phyloP scores from a whole-genome alignment of 331 rosid genomes.

The Spiraea crenata region DNA sequence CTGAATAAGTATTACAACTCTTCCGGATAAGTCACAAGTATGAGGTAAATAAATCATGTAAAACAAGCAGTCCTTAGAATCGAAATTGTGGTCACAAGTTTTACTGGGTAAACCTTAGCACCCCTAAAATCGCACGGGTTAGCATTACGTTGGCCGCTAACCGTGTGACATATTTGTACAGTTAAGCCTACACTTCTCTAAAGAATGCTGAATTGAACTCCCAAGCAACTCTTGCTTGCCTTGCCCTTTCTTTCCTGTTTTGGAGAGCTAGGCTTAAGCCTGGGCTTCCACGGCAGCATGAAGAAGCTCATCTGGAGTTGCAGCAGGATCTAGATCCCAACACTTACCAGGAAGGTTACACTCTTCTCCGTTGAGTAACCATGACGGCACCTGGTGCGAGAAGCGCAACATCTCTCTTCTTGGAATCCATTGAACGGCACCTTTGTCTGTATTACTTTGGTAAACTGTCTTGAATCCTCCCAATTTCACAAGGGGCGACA shows the following conservation, averaged over 20 bases:
- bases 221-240: constrained; percentile 33
- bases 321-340: constrained; percentile 99
- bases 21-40: constrained; percentile 20
- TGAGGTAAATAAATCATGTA: constrained; percentile 15
- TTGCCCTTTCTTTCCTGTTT: not conserved
- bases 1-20: constrained; percentile 38
- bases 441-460: constrained; percentile 56
- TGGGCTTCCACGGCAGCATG: constrained; percentile 52
- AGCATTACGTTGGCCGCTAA: constrained; percentile 56
- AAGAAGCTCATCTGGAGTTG: constrained; percentile 96
- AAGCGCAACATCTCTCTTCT: constrained; percentile 87
- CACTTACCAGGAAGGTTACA: constrained; percentile 63
- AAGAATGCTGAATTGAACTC: constrained; percentile 49
- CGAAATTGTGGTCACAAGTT: constrained; percentile 41
- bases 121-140: constrained; percentile 58
- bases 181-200: constrained; percentile 66
- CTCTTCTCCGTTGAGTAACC: constrained; percentile 62
- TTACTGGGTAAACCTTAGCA: constrained; percentile 43
- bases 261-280: constrained; percentile 28
- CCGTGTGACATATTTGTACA: constrained; percentile 81
- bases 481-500: constrained; percentile 76
- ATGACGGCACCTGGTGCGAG: constrained; percentile 96
- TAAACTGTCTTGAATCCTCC: constrained; percentile 90
- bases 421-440: constrained; percentile 73
- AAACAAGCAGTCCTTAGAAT: constrained; percentile 44